Evolutionary conservation across 106 monocot genomes (phyloP).

Genomic region (Narthecium ossifragum): DNA sequence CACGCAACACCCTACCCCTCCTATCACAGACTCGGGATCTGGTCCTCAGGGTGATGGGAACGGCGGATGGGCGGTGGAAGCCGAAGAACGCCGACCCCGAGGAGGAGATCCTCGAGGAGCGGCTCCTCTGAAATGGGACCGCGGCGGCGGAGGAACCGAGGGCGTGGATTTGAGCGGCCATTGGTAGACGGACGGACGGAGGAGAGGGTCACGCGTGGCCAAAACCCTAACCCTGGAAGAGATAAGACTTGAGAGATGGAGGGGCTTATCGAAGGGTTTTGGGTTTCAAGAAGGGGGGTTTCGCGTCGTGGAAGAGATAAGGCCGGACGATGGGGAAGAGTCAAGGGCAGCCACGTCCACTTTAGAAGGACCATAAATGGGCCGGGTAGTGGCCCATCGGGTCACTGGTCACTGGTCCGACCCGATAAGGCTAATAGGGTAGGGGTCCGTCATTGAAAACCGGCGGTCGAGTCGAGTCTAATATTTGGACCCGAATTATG

Average conservation of each 20-base stretch:
- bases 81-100: slow-evolving; percentile 19
- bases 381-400: too few species aligned
- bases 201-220: slow-evolving; percentile 19
- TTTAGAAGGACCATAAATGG: too few species aligned
- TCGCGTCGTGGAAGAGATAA: too few species aligned
- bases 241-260: background rate
- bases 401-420: too few species aligned
- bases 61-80: background rate
- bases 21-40: background rate
- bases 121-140: background rate
- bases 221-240: background rate
- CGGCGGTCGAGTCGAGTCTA: too few species aligned
- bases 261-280: background rate
- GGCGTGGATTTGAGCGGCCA: slow-evolving; percentile 29
- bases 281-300: too few species aligned
- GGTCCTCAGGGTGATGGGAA: background rate
- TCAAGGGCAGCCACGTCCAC: too few species aligned
- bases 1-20: slow-evolving; percentile 18
- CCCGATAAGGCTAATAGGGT: too few species aligned
- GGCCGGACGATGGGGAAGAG: too few species aligned
- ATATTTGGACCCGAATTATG: too few species aligned
- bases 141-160: slow-evolving; percentile 15
- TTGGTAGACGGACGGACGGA: too few species aligned
- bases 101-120: slow-evolving; percentile 22
- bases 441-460: too few species aligned